phyloP scores from a whole-genome alignment of 257 asterid species.

The Solanum clarkiae region DNA sequence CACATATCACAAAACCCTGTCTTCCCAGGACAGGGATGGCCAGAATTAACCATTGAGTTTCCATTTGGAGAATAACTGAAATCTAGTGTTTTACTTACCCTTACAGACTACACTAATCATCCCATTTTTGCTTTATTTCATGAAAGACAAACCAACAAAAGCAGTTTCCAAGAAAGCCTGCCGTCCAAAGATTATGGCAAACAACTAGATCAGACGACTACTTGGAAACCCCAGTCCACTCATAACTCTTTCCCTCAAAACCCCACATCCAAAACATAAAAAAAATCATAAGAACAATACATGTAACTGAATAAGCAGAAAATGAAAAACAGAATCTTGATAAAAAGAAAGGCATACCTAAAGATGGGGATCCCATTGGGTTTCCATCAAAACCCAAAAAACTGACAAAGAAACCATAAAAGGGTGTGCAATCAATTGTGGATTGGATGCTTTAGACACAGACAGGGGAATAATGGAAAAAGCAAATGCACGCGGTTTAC shows the following conservation, averaged over 20 bases:
- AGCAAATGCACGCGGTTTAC: neutral
- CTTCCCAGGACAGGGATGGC: neutral
- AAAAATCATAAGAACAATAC: neutral
- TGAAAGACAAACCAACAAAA: neutral
- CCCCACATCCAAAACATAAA: neutral
- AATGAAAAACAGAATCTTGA: neutral
- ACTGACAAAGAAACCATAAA: neutral
- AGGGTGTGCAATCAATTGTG: neutral
- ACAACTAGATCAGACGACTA: neutral
- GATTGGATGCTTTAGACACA: neutral
- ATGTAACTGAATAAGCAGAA: neutral
- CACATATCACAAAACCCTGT: neutral
- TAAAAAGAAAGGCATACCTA: neutral
- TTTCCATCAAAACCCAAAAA: neutral
- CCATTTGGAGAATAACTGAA: neutral
- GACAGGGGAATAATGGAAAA: neutral
- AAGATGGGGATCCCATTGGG: neutral
- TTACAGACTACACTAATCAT: neutral
- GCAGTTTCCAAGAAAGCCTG: neutral
- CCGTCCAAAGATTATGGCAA: neutral
- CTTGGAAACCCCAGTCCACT: neutral
- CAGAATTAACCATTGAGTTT: neutral
- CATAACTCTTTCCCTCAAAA: neutral
- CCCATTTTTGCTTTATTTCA: neutral
- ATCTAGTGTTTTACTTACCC: neutral